Base-by-base conservation (phyloP, 75 land plant genomes). In the Gnetum montanum region DNA sequence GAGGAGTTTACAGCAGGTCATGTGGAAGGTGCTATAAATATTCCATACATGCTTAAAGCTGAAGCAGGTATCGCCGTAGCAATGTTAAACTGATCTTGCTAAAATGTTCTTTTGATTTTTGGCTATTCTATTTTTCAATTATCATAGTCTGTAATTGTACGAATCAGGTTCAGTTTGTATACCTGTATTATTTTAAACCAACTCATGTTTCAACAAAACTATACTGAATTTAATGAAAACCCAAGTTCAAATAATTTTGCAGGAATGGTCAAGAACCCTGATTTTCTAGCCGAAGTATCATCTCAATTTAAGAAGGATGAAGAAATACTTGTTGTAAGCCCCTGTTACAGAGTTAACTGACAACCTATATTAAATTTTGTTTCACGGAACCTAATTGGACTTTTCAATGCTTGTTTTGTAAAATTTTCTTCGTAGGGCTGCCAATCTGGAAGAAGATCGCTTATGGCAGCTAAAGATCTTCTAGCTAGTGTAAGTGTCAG, bases 1-100 rank as follows among this genome's bases (percentile, higher is more conserved):
- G 94, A 88, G 53, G 97, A 91, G 60, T 91, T 77, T 60, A 77
- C 66, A 59, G 89, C 68, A 12, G 94, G 97, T 6, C 97, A 91
- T 64, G 70, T 76, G 12, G 61, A 72, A 45, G 94, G 80, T 20
- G 82, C 97, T 54, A 45, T 76, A 24, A 91, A 91, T 61, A 53
- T 91, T 13, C 97, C 97, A 28, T 91, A 80, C 71, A 73, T 91
- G 85, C 63, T 70, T 67, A 88, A 75, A 60, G 54, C 46, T 50
- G 88, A 89, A 37, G 55, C 75, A 74, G 97, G 97, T 90, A 34
- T 58, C n/a, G 43, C 40, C 26, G 54, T n/a, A n/a, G n/a, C n/a
- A n/a, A n/a, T n/a, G n/a, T n/a, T n/a, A n/a, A n/a, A n/a, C n/a
- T n/a, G n/a, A n/a, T n/a, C n/a, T n/a, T n/a, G n/a, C n/a, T n/a